phyloP scores from a whole-genome alignment of 495 filamentous ascomycete genomes.

The Penicillium longicatenatum region DNA sequence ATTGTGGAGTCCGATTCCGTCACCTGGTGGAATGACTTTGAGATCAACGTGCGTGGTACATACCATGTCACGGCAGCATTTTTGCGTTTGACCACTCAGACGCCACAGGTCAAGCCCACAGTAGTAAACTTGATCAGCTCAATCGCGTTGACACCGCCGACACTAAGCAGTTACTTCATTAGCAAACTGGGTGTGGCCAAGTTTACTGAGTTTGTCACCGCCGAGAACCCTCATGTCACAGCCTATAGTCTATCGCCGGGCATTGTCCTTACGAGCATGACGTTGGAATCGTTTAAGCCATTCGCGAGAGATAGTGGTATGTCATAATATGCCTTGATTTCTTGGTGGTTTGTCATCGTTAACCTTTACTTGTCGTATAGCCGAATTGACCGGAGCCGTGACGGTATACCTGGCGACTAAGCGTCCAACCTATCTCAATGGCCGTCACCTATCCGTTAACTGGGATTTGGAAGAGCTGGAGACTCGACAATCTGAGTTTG shows the following conservation, averaged over 20 bases:
- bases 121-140: not conserved
- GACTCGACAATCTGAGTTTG: not conserved
- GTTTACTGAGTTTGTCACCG: not conserved
- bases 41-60: not conserved
- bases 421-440: not conserved
- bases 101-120: not conserved
- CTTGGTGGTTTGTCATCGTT: not conserved
- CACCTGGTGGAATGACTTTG: slow-evolving; percentile 2
- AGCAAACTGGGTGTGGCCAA: slow-evolving; percentile 2
- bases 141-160: not conserved
- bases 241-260: slow-evolving; percentile 3
- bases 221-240: not conserved
- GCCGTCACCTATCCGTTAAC: not conserved
- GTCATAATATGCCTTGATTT: not conserved
- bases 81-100: slow-evolving; percentile 1
- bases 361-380: not conserved
- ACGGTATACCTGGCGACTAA: slow-evolving; percentile 3
- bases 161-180: slow-evolving; percentile 4
- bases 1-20: not conserved
- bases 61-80: slow-evolving; percentile 2
- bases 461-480: slow-evolving; percentile 5
- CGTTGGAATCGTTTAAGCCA: slow-evolving; percentile 2
- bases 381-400: not conserved
- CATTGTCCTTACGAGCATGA: slow-evolving; percentile 2
- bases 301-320: slow-evolving; percentile 1